A percentile compares a stretch with the other conserved stretches of the same genome.
These are phyloP conservation scores for Kazachstania africana DNA, from an alignment of 805 yeast genomes.

Conservation along the genomic window DNA sequence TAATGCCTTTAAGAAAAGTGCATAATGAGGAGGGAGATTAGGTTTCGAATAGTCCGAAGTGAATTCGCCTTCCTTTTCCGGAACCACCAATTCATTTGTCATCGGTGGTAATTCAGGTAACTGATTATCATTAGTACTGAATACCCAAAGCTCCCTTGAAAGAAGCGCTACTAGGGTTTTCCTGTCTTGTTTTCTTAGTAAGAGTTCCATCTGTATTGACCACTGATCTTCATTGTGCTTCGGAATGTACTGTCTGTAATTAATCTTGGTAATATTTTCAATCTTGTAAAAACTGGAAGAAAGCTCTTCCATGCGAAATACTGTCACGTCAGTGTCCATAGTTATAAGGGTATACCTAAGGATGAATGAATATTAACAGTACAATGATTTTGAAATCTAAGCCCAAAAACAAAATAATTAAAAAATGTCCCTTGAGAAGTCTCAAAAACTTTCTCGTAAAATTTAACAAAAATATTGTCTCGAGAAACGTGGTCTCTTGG, in stretches of 20 bases:
- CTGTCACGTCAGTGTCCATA: too few relatives aligned
- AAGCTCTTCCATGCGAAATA: constrained; percentile 19
- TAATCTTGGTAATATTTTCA: constrained; percentile 20
- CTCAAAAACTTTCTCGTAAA: too few relatives aligned
- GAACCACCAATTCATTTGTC: constrained; percentile 5
- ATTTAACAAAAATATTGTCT: too few relatives aligned
- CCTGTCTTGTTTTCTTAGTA: constrained; percentile 26
- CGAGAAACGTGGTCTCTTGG: too few relatives aligned
- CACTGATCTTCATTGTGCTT: constrained; percentile 29
- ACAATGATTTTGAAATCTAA: too few relatives aligned
- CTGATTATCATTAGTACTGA: constrained; percentile 30
- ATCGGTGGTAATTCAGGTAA: constrained; percentile 19
- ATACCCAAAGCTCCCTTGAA: constrained; percentile 34
- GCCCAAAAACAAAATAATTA: too few relatives aligned
- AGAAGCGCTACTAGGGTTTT: constrained; percentile 29
- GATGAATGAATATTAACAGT: neutral
- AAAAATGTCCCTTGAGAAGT: too few relatives aligned
- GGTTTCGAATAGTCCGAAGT: constrained; percentile 27
- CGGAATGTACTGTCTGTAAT: constrained; percentile 24
- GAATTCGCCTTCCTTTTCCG: constrained; percentile 25
- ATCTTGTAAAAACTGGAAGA: constrained; percentile 22
- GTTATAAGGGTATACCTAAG: neutral
- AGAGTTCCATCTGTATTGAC: constrained; percentile 32
- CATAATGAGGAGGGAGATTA: constrained; percentile 30
- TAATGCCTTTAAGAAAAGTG: constrained; percentile 39